phyloP scores from a whole-genome alignment of 108 stramenopile species.

The Skeletonema potamos region DNA sequence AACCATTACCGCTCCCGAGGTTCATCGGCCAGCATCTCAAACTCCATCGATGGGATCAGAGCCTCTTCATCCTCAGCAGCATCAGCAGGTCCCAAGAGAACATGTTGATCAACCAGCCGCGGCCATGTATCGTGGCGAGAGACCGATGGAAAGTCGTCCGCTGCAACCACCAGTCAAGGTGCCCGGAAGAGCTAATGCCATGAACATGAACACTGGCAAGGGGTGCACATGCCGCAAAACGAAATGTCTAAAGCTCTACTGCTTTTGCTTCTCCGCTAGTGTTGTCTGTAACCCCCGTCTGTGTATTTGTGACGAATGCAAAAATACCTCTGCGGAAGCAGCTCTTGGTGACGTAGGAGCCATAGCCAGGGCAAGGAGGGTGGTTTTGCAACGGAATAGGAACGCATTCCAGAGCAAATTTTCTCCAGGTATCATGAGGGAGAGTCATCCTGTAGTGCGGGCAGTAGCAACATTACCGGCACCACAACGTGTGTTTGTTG shows the following conservation, averaged over 20 bases:
- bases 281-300: constrained; percentile 52
- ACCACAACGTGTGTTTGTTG: neutral
- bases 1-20: neutral
- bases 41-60: neutral
- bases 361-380: constrained; percentile 52
- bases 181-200: neutral
- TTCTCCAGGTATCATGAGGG: neutral
- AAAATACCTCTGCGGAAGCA: constrained; percentile 59
- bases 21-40: neutral
- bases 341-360: constrained; percentile 23
- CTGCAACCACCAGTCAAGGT: neutral
- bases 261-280: constrained; percentile 83
- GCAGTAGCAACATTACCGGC: neutral
- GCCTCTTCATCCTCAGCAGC: neutral
- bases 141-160: neutral
- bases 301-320: constrained; percentile 76
- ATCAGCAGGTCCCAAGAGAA: neutral
- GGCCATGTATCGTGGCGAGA: neutral
- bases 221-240: constrained; percentile 49
- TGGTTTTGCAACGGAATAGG: constrained; percentile 72
- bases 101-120: neutral
- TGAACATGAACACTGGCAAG: neutral
- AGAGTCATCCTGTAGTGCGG: neutral
- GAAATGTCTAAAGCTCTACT: constrained; percentile 87
- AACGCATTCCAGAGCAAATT: constrained; percentile 79